These are phyloP conservation scores for Ehretia macrophylla DNA, from an alignment of 257 asterid genomes.

Conservation along the genomic window DNA sequence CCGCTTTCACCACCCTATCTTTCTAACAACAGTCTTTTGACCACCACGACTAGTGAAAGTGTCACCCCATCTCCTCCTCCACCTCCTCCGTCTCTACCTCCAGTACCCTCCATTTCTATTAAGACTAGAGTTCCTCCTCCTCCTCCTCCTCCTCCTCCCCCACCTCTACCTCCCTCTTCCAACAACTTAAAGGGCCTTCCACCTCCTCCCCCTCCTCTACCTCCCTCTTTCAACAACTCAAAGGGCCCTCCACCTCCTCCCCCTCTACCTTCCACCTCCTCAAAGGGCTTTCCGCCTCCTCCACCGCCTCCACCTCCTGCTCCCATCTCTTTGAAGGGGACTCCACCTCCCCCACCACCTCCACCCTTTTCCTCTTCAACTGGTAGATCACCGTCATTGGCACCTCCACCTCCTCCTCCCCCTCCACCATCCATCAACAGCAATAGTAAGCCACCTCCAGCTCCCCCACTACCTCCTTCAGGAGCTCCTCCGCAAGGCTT, in stretches of 20 bases:
- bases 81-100: constrained; percentile 21
- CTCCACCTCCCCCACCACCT: constrained; percentile 33
- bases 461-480: constrained; percentile 26
- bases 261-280: constrained; percentile 15
- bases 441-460: constrained; percentile 21
- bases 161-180: constrained; percentile 10
- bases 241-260: constrained; percentile 14
- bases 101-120: constrained; percentile 13
- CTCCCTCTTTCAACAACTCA: background rate
- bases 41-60: constrained; percentile 6
- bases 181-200: background rate
- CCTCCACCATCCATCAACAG: constrained; percentile 19
- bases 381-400: constrained; percentile 15
- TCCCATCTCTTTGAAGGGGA: constrained; percentile 4
- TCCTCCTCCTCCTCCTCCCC: constrained; percentile 12
- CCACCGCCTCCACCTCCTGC: constrained; percentile 27
- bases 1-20: constrained; percentile 13
- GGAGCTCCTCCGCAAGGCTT: too few species aligned
- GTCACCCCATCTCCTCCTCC: constrained; percentile 7
- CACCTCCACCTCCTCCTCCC: constrained; percentile 26
- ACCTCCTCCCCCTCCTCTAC: constrained; percentile 10
- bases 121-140: constrained; percentile 6
- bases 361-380: constrained; percentile 11
- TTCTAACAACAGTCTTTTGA: constrained; percentile 10
- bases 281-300: constrained; percentile 20